Conservation (phyloP, 2,329 filamentous ascomycete genomes). For the Periglandula ipomoeae region DNA sequence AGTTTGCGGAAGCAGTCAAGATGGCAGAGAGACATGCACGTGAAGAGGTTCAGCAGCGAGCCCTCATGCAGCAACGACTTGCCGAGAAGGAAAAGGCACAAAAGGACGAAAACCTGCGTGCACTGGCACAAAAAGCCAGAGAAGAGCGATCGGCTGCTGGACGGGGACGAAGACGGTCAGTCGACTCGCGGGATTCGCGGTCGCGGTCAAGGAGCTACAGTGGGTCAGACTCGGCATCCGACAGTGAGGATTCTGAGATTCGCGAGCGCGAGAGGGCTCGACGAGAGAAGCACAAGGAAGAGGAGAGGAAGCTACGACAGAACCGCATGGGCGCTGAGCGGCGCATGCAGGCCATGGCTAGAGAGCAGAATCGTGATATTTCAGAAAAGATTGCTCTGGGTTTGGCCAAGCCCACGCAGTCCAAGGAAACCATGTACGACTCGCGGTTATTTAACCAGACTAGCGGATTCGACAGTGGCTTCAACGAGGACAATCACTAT, state of each 20-base stretch:
- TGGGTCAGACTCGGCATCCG: slow-evolving; percentile 38
- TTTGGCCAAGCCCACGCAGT: slow-evolving; percentile 87
- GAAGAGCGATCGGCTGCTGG: slow-evolving; percentile 60
- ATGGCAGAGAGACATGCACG: slow-evolving; percentile 90
- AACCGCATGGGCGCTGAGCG: slow-evolving; percentile 93
- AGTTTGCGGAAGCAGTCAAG: slow-evolving; percentile 88
- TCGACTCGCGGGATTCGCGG: slow-evolving; percentile 30
- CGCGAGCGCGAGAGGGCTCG: slow-evolving; percentile 70
- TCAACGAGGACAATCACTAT: slow-evolving; percentile 97
- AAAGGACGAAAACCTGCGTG: slow-evolving; percentile 86
- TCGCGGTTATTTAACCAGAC: slow-evolving; percentile 90
- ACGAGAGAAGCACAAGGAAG: slow-evolving; percentile 68
- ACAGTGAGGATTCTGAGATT: slow-evolving; percentile 59
- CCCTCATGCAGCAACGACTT: slow-evolving; percentile 89
- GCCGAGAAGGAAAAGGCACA: slow-evolving; percentile 93
- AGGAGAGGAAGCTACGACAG: slow-evolving; percentile 83
- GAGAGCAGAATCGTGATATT: slow-evolving; percentile 93
- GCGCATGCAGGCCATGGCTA: slow-evolving; percentile 82
- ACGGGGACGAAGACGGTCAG: slow-evolving; percentile 31
- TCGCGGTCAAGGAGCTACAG: slow-evolving; percentile 40
- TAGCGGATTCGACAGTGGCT: slow-evolving; percentile 80
- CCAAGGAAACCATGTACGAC: slow-evolving; percentile 93
- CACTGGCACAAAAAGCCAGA: slow-evolving; percentile 82
- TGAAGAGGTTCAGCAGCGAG: slow-evolving; percentile 87
- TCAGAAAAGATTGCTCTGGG: slow-evolving; percentile 94